Percentiles rank a stretch among this genome's conserved stretches.
phyloP scores from a whole-genome alignment of 768 basidiomycete species.

The Botryobasidium botryosum region DNA sequence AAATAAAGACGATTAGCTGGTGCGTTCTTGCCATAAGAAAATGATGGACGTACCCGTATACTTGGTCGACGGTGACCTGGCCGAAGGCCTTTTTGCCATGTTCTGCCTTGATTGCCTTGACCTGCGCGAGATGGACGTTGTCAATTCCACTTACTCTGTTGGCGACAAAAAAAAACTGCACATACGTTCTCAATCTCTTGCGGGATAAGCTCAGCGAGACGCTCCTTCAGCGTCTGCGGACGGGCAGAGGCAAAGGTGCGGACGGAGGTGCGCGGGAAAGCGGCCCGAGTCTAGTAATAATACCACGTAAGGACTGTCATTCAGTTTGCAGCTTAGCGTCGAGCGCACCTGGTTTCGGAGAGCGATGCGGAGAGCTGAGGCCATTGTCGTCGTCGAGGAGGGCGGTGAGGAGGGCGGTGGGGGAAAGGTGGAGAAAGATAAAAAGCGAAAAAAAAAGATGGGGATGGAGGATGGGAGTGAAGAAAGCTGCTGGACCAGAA shows the following conservation, averaged over 20 bases:
- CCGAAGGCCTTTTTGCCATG: constrained; percentile 92
- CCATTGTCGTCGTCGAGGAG: constrained; percentile 1
- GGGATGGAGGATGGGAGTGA: neutral
- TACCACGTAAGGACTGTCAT: constrained; percentile 3
- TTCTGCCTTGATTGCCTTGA: constrained; percentile 64
- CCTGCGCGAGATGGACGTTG: constrained; percentile 27
- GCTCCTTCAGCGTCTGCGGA: constrained; percentile 73
- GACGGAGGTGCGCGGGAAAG: neutral
- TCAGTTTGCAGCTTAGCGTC: neutral
- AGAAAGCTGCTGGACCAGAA: too few relatives aligned
- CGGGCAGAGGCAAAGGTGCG: constrained; percentile 26
- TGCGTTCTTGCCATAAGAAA: neutral
- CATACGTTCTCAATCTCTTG: constrained; percentile 57
- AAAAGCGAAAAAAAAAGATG: neutral
- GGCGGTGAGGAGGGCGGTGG: neutral
- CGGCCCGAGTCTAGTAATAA: constrained; percentile 8
- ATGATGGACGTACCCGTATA: constrained; percentile 48
- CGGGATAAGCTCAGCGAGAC: constrained; percentile 86
- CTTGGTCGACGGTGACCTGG: constrained; percentile 76
- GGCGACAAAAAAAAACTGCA: constrained; percentile 6
- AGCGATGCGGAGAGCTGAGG: constrained; percentile 9
- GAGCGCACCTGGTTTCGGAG: constrained; percentile 8
- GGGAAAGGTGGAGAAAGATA: neutral
- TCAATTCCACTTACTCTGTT: neutral
- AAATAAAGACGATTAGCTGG: too few relatives aligned